A percentile compares a stretch with the other conserved stretches of the same genome.
Evolutionary conservation across 495 filamentous ascomycete species (phyloP).

Genomic region (Lophiotrema nucula): DNA sequence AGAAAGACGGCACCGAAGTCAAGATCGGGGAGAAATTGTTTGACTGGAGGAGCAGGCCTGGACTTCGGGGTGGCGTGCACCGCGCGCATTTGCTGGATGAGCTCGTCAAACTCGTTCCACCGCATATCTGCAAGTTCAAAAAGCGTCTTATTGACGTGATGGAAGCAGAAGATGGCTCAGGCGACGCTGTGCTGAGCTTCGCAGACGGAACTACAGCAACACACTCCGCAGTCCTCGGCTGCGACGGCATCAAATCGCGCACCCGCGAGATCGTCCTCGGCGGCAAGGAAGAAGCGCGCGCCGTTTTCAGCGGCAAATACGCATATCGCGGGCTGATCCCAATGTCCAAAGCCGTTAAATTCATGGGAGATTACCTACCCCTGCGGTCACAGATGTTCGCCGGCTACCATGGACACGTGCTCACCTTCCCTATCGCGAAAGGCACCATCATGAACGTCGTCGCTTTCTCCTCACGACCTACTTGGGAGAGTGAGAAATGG

Average conservation of each 20-base stretch:
- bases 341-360: slow-evolving; percentile 54
- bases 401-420: slow-evolving; percentile 56
- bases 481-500: slow-evolving; percentile 56
- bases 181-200: slow-evolving; percentile 50
- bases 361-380: slow-evolving; percentile 52
- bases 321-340: slow-evolving; percentile 60
- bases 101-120: slow-evolving; percentile 55
- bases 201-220: slow-evolving; percentile 53
- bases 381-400: slow-evolving; percentile 55
- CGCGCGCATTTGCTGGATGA: slow-evolving; percentile 61
- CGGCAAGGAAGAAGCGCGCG: slow-evolving; percentile 30
- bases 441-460: slow-evolving; percentile 61
- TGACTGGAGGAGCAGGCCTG: slow-evolving; percentile 33
- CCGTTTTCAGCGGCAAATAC: slow-evolving; percentile 51
- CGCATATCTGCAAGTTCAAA: slow-evolving; percentile 41
- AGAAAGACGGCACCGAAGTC: slow-evolving; percentile 16
- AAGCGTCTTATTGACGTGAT: slow-evolving; percentile 43
- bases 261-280: slow-evolving; percentile 50
- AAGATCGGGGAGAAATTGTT: slow-evolving; percentile 30
- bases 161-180: slow-evolving; percentile 27
- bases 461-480: slow-evolving; percentile 45
- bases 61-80: slow-evolving; percentile 45
- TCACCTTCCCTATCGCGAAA: slow-evolving; percentile 66
- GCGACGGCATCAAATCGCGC: slow-evolving; percentile 58
- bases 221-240: slow-evolving; percentile 51